Evolutionary conservation across 1,284 basidiomycete species (phyloP).

Genomic region (Irpex sp.): DNA sequence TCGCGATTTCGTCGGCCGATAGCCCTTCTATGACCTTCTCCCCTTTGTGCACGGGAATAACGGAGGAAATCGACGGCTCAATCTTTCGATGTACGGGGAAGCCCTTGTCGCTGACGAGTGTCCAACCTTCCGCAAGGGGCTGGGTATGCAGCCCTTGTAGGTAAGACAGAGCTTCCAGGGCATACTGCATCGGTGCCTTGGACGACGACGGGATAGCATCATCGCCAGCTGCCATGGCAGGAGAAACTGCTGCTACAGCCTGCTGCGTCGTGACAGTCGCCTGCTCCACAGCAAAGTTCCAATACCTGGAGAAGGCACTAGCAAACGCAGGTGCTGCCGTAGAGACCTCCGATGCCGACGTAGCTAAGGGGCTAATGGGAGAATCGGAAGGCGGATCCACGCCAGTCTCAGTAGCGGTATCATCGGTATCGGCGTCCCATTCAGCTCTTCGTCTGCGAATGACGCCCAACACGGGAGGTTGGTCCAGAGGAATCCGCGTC

Average conservation of each 20-base stretch:
- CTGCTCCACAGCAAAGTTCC: slow-evolving; percentile 70
- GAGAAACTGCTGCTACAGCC: slow-evolving; percentile 66
- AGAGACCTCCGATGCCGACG: slow-evolving; percentile 30
- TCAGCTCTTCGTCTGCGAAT: slow-evolving; percentile 65
- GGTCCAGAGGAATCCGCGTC: slow-evolving; percentile 84
- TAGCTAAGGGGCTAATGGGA: slow-evolving; percentile 14
- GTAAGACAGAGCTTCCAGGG: slow-evolving; percentile 75
- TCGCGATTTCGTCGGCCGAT: slow-evolving; percentile 86
- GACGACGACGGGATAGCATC: slow-evolving; percentile 42
- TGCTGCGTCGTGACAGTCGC: slow-evolving; percentile 66
- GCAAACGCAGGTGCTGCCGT: slow-evolving; percentile 53
- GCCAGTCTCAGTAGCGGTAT: slow-evolving; percentile 24
- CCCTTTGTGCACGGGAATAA: slow-evolving; percentile 83
- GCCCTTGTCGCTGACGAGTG: slow-evolving; percentile 75
- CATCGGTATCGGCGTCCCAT: slow-evolving; percentile 39
- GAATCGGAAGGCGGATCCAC: slow-evolving; percentile 11
- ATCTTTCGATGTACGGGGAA: slow-evolving; percentile 75
- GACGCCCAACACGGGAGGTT: slow-evolving; percentile 75
- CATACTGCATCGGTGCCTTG: slow-evolving; percentile 69
- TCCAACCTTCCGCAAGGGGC: slow-evolving; percentile 73
- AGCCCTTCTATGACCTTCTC: slow-evolving; percentile 93
- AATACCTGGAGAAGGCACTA: slow-evolving; percentile 67
- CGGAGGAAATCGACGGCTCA: slow-evolving; percentile 72
- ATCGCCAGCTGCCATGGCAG: slow-evolving; percentile 38
- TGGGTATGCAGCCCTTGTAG: slow-evolving; percentile 68